phyloP scores from a whole-genome alignment of 176 grass and related monocot genomes.

The Luzula sylvatica region DNA sequence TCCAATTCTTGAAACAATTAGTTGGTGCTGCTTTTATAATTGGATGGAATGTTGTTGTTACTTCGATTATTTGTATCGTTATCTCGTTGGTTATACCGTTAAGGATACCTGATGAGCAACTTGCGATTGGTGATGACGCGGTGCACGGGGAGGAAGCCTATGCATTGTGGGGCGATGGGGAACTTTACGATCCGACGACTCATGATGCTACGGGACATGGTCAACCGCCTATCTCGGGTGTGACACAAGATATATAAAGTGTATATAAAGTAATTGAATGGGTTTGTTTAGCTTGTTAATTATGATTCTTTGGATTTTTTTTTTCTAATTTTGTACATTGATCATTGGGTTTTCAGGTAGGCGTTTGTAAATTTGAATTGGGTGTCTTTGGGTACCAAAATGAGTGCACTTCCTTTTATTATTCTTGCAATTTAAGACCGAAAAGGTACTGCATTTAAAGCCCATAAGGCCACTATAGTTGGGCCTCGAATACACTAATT shows the following conservation, averaged over 20 bases:
- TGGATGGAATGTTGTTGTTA: conserved; percentile 42
- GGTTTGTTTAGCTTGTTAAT: too few relatives aligned
- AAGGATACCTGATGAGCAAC: conserved; percentile 47
- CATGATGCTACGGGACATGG: conserved; percentile 18
- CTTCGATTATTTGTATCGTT: conserved; percentile 43
- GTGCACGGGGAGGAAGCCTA: conserved; percentile 96
- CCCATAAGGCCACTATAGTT: too few relatives aligned
- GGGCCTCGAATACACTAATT: too few relatives aligned
- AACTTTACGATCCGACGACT: conserved; percentile 58
- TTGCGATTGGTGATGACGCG: conserved; percentile 66
- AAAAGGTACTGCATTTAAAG: too few relatives aligned
- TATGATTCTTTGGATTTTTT: too few relatives aligned
- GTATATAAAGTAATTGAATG: neutral
- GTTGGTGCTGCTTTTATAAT: conserved; percentile 42
- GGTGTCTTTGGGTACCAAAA: too few relatives aligned
- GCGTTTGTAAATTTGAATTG: too few relatives aligned
- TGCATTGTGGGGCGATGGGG: conserved; percentile 84
- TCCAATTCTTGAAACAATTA: conserved; percentile 37
- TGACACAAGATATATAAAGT: conserved; percentile 11
- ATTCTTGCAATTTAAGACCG: too few relatives aligned
- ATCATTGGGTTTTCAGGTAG: too few relatives aligned
- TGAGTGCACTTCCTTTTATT: too few relatives aligned
- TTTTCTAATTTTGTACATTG: too few relatives aligned
- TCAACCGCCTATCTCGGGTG: neutral
- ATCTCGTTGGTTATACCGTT: conserved; percentile 41